Evolutionary conservation across 148 eudicot species (phyloP), one percentile per base, ranked within the genome.

Genomic region (Rhododendron vialii): DNA sequence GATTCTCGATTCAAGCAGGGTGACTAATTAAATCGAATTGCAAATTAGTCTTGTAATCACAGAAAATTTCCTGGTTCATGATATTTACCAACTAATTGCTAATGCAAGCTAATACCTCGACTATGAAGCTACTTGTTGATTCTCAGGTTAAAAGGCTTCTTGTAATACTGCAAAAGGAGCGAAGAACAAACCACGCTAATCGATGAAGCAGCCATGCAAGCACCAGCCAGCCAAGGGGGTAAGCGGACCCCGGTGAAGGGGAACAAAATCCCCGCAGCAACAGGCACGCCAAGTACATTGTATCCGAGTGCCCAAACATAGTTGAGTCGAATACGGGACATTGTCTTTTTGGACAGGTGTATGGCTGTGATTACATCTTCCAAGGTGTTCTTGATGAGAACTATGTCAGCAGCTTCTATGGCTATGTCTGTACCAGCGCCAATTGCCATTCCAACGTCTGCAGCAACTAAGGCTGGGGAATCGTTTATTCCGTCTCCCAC

Each of bases 401-500:
- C 99, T 83, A 96, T 88, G 83, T 95, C 99, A 55, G 99, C 99
- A 77, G 99, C 99, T 90, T 96, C 99, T 59, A 96, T 96, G 1
- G 99, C 99, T 57, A 96, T 95, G 86, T 96, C 95, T 65, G 99
- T 96, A 75, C 99, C 98, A 1, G 98, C 98, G 7, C 99, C 99
- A 74, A 96, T 96, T 77, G 99, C 99, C 98, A 96, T 92, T 63
- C 99, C 99, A 20, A 96, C 98, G 84, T 96, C 98, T 78, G 99
- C 96, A 67, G 98, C 99, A 67, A 86, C 99, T 51, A 96, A 88
- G 48, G 98, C 99, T 18, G 99, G 99, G 9, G 99, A 96, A 90
- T 96, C 99, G 11, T 96, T 96, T 87, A 96, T 96, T 81, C 99
- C 98, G n/a, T 96, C 99, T 87, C 99, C 99, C 47, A 96, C 98